Percentiles rank a stretch among this genome's conserved stretches.
These are phyloP conservation scores for Allium sativum DNA, from an alignment of 106 monocot species.

Conservation along the genomic window DNA sequence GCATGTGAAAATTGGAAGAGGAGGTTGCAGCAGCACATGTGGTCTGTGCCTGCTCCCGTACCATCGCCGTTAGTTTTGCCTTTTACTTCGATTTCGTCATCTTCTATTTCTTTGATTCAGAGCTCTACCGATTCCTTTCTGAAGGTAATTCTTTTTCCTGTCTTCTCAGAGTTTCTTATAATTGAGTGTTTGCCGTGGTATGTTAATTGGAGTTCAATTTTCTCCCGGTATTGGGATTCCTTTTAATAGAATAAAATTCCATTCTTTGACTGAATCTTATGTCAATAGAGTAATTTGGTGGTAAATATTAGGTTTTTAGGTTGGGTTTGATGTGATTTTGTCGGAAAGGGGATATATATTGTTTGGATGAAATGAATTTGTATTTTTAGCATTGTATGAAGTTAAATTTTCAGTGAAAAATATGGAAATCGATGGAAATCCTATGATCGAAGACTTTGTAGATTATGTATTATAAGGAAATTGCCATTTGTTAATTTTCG, in stretches of 20 bases:
- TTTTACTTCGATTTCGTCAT: constrained; percentile 6
- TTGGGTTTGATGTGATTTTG: neutral
- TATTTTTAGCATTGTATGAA: too few species aligned
- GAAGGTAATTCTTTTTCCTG: constrained; percentile 23
- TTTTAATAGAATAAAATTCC: neutral
- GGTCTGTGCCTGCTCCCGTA: constrained; percentile 38
- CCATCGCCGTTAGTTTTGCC: constrained; percentile 15
- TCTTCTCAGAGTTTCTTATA: neutral
- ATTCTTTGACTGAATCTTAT: neutral
- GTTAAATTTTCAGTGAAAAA: too few species aligned
- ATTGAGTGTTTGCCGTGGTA: neutral
- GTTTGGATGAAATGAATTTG: too few species aligned
- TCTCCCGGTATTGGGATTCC: neutral
- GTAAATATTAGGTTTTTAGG: neutral
- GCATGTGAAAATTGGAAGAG: constrained; percentile 2
- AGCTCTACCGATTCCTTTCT: constrained; percentile 34
- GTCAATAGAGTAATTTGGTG: neutral
- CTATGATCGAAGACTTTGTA: too few species aligned
- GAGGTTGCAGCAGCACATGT: constrained; percentile 34
- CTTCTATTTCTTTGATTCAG: constrained; percentile 18
- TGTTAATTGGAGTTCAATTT: neutral
- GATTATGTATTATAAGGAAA: too few species aligned
- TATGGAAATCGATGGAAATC: too few species aligned
- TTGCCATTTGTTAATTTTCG: too few species aligned
- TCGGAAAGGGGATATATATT: too few species aligned